These are phyloP conservation scores for Cucurbita ficifolia DNA, from an alignment of 306 rosid genomes.

Conservation along the genomic window DNA sequence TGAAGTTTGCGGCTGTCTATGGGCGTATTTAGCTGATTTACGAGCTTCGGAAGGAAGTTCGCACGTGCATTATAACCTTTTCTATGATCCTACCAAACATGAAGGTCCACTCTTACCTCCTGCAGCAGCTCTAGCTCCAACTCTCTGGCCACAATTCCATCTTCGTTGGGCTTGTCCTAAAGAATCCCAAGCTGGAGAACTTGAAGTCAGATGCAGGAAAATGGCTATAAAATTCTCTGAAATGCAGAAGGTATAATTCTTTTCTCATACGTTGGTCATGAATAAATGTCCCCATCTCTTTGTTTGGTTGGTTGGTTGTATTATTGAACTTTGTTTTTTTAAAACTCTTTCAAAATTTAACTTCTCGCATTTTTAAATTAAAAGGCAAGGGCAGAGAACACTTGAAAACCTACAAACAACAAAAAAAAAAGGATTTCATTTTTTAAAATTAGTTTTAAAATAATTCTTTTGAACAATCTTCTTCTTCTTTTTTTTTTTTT, in stretches of 20 bases:
- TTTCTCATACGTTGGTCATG: not conserved
- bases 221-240: conserved; percentile 42
- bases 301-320: not conserved
- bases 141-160: conserved; percentile 87
- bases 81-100: conserved; percentile 57
- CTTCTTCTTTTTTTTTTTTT: too few relatives aligned
- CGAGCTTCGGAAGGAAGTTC: conserved; percentile 50
- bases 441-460: too few relatives aligned
- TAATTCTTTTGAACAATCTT: too few relatives aligned
- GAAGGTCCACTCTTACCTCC: conserved; percentile 57
- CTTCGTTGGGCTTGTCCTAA: conserved; percentile 91
- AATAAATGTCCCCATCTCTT: not conserved
- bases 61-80: conserved; percentile 70
- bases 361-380: not conserved
- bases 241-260: conserved; percentile 52
- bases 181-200: conserved; percentile 66
- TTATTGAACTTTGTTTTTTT: not conserved
- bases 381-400: not conserved
- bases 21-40: conserved; percentile 71
- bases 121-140: conserved; percentile 94
- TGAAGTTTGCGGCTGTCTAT: conserved; percentile 85
- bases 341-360: not conserved
- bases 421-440: too few relatives aligned
- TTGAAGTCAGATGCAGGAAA: conserved; percentile 57
- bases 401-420: too few relatives aligned